These are phyloP conservation scores for Phytopythium sindhum DNA, from an alignment of 352 stramenopile species.

Conservation along the genomic window DNA sequence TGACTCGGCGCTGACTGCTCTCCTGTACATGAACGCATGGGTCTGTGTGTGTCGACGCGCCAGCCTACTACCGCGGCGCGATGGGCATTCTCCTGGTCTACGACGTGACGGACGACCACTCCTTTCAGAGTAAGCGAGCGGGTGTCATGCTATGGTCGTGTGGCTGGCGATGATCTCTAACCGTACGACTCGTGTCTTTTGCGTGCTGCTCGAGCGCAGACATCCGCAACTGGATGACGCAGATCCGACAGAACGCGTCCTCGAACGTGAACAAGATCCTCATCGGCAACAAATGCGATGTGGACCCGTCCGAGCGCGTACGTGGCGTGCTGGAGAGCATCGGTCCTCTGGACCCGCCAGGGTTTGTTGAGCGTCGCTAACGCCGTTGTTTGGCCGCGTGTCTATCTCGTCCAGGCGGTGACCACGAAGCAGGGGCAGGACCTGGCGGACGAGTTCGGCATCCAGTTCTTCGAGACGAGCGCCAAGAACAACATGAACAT, in stretches of 20 bases:
- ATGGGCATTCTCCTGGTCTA: slow-evolving; percentile 93
- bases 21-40: neutral
- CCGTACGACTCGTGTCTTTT: neutral
- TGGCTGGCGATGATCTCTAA: neutral
- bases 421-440: slow-evolving; percentile 92
- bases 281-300: slow-evolving; percentile 99
- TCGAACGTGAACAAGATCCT: slow-evolving; percentile 99
- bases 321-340: slow-evolving; percentile 11
- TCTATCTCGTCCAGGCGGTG: slow-evolving; percentile 60
- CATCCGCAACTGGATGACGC: slow-evolving; percentile 90
- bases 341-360: neutral
- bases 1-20: neutral
- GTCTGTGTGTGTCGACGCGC: neutral
- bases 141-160: neutral
- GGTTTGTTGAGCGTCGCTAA: slow-evolving; percentile 13
- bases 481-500: slow-evolving; percentile 94
- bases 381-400: neutral
- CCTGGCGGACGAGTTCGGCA: slow-evolving; percentile 91
- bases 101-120: slow-evolving; percentile 91
- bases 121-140: slow-evolving; percentile 79
- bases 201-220: slow-evolving; percentile 28
- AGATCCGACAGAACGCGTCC: slow-evolving; percentile 97
- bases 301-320: slow-evolving; percentile 94
- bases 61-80: slow-evolving; percentile 90
- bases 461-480: slow-evolving; percentile 94